Conservation (phyloP, 2,329 filamentous ascomycete species). For the Hypoxylon sp. region DNA sequence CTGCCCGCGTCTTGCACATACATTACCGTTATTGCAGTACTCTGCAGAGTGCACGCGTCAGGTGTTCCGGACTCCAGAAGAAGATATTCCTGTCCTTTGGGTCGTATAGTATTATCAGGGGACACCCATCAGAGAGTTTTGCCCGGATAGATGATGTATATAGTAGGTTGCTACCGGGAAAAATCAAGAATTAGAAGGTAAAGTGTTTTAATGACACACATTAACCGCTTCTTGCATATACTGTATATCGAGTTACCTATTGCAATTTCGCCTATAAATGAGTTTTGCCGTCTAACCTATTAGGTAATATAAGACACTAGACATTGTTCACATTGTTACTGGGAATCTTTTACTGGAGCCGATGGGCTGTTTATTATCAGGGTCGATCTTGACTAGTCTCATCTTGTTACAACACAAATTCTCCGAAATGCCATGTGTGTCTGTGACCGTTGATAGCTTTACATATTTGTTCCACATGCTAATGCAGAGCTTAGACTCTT, state of each 20-base stretch:
- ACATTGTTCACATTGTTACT: background rate
- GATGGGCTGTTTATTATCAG: constrained; percentile 1
- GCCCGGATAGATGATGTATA: background rate
- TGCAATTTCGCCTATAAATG: constrained; percentile 19
- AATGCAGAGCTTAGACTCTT: constrained; percentile 20
- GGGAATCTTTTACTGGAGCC: constrained; percentile 3
- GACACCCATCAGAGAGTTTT: background rate
- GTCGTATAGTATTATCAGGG: background rate
- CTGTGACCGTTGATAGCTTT: background rate
- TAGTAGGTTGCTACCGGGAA: constrained; percentile 5
- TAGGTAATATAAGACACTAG: constrained; percentile 13
- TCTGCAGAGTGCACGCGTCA: constrained; percentile 1
- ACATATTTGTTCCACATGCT: constrained; percentile 2
- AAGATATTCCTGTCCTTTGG: background rate
- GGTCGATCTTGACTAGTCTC: constrained; percentile 25
- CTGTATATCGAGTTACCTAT: constrained; percentile 1
- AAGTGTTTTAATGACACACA: background rate
- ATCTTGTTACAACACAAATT: constrained; percentile 38
- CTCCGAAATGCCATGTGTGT: constrained; percentile 29
- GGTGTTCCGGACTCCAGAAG: background rate
- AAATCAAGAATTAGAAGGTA: constrained; percentile 10
- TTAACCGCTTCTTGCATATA: constrained; percentile 22
- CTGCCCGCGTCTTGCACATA: constrained; percentile 16
- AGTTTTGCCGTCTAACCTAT: constrained; percentile 7
- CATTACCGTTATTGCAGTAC: constrained; percentile 16